A percentile compares a stretch with the other conserved stretches of the same genome.
Conservation (phyloP, 2,329 filamentous ascomycete genomes). For the Drechslerella coelobrocha region DNA sequence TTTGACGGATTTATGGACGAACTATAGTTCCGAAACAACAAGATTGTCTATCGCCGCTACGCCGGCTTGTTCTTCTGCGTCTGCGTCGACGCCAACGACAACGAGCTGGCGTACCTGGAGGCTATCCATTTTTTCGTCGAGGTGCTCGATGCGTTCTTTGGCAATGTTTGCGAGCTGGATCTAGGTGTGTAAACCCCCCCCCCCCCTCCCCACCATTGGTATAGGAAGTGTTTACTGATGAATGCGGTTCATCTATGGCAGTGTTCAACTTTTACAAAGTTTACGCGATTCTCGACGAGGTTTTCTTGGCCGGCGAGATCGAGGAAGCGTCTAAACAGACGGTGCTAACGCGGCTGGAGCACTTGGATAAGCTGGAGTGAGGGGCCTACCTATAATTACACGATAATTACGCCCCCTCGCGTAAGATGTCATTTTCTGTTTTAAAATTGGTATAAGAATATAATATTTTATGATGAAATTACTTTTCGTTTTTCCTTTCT, state of each 20-base stretch:
- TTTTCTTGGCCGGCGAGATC: slow-evolving; percentile 96
- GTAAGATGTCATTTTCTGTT: too few relatives aligned
- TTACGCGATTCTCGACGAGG: slow-evolving; percentile 97
- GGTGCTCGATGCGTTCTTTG: slow-evolving; percentile 97
- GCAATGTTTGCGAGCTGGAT: slow-evolving; percentile 98
- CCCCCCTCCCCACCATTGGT: slow-evolving; percentile 59
- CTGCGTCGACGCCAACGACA: slow-evolving; percentile 98
- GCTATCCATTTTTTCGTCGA: slow-evolving; percentile 99
- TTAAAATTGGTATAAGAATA: too few relatives aligned
- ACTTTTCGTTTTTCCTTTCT: too few relatives aligned
- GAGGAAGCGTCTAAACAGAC: slow-evolving; percentile 99
- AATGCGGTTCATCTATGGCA: background rate
- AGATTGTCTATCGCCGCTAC: slow-evolving; percentile 96
- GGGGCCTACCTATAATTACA: background rate
- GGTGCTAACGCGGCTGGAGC: slow-evolving; percentile 88
- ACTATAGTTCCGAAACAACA: slow-evolving; percentile 76
- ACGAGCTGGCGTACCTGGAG: slow-evolving; percentile 94
- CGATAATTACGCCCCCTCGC: too few relatives aligned
- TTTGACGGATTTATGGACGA: background rate
- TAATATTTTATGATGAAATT: too few relatives aligned
- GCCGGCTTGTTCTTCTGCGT: slow-evolving; percentile 99
- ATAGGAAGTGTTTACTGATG: background rate
- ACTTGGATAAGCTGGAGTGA: slow-evolving; percentile 94
- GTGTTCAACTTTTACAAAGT: slow-evolving; percentile 82
- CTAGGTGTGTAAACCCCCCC: slow-evolving; percentile 59